These are phyloP conservation scores for Eucalyptus erythrocorys DNA, from an alignment of 345 rosid genomes.

Conservation along the genomic window DNA sequence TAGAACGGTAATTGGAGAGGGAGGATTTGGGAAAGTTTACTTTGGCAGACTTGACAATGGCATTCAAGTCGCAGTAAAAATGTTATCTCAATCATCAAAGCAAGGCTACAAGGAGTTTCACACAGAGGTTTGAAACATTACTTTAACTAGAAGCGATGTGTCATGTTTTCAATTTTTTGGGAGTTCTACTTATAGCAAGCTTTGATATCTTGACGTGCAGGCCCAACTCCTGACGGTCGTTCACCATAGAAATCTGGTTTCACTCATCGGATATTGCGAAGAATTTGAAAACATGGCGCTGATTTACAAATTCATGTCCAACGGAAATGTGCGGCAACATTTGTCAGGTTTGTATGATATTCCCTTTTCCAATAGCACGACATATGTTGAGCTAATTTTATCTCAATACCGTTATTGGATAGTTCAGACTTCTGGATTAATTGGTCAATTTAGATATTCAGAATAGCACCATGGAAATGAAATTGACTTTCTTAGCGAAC, in stretches of 20 bases:
- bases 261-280: slow-evolving; percentile 15
- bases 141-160: too few relatives aligned
- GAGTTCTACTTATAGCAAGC: too few relatives aligned
- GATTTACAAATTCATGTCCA: slow-evolving; percentile 3
- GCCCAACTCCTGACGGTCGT: background rate
- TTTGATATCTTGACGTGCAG: background rate
- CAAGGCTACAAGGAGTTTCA: slow-evolving; percentile 17
- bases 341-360: slow-evolving; percentile 4
- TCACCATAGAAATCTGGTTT: slow-evolving; percentile 14
- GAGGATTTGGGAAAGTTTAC: slow-evolving; percentile 16
- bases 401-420: too few relatives aligned
- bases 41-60: slow-evolving; percentile 4
- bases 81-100: background rate
- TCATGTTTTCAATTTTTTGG: too few relatives aligned
- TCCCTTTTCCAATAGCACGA: background rate
- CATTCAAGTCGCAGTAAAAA: slow-evolving; percentile 9
- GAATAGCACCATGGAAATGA: background rate
- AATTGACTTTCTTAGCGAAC: background rate
- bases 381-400: background rate
- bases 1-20: background rate
- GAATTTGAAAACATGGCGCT: background rate
- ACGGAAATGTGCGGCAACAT: slow-evolving; percentile 10
- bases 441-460: background rate
- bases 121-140: too few relatives aligned
- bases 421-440: background rate